phyloP scores from a whole-genome alignment of 2,329 filamentous ascomycete genomes.

The Sporothrix phasma region DNA sequence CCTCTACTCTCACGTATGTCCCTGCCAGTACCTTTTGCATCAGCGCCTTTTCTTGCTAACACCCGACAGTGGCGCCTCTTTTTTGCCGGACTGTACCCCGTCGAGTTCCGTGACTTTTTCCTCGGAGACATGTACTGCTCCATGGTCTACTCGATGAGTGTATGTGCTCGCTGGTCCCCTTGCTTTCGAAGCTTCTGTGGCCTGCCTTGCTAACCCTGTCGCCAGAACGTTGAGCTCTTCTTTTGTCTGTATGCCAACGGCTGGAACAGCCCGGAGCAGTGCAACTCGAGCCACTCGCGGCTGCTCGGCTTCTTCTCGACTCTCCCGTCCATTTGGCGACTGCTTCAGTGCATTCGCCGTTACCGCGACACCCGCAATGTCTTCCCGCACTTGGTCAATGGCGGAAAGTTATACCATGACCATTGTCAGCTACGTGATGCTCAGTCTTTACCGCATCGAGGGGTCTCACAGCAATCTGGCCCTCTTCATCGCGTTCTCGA shows the following conservation, averaged over 20 bases:
- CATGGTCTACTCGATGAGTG: constrained; percentile 77
- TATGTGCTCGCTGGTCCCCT: constrained; percentile 39
- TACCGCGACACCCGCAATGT: constrained; percentile 77
- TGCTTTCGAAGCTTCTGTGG: too few species aligned
- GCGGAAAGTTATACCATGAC: constrained; percentile 83
- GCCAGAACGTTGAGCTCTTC: constrained; percentile 78
- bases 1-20: constrained; percentile 71
- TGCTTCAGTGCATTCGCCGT: constrained; percentile 81
- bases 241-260: constrained; percentile 81
- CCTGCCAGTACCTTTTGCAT: too few species aligned
- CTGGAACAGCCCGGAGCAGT: constrained; percentile 65
- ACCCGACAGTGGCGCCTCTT: constrained; percentile 64
- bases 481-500: constrained; percentile 69
- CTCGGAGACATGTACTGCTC: constrained; percentile 97
- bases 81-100: constrained; percentile 77
- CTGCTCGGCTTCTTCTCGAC: constrained; percentile 76
- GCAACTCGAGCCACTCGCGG: constrained; percentile 78
- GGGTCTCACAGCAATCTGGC: constrained; percentile 47
- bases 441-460: constrained; percentile 77
- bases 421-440: constrained; percentile 63
- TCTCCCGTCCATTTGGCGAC: constrained; percentile 80
- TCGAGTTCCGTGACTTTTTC: constrained; percentile 97
- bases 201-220: background rate
- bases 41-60: background rate
- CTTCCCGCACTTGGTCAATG: constrained; percentile 89